These are phyloP conservation scores for Peterozyma xylosa DNA, from an alignment of 805 yeast genomes.

Conservation along the genomic window DNA sequence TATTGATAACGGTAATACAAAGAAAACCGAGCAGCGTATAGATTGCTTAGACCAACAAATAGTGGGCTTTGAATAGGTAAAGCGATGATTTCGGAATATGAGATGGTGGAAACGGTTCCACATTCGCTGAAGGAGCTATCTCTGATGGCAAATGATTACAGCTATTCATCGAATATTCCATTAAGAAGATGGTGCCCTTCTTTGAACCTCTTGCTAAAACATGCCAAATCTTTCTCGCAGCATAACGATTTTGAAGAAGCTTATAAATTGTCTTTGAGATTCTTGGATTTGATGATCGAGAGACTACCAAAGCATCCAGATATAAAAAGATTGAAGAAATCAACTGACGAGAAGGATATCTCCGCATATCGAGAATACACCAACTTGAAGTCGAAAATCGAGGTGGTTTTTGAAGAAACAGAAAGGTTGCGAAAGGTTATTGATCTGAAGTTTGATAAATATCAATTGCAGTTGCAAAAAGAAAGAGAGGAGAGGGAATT, in stretches of 20 bases:
- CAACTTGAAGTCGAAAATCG: constrained; percentile 14
- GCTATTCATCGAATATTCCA: constrained; percentile 42
- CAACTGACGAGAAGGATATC: constrained; percentile 16
- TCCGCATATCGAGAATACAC: constrained; percentile 18
- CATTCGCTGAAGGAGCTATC: constrained; percentile 25
- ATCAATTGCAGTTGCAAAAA: constrained; percentile 11
- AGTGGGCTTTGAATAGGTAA: no score
- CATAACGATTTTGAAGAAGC: constrained; percentile 41
- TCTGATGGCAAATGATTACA: constrained; percentile 44
- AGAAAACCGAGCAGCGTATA: no score
- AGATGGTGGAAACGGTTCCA: not conserved
- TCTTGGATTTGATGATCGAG: constrained; percentile 48
- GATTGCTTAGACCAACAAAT: no score
- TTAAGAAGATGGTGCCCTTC: constrained; percentile 49
- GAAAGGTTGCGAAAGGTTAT: constrained; percentile 18
- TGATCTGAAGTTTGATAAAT: constrained; percentile 18
- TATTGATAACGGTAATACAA: no score
- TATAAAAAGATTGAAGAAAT: constrained; percentile 19
- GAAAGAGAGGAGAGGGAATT: constrained; percentile 9
- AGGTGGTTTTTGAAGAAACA: constrained; percentile 22
- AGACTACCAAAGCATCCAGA: constrained; percentile 39
- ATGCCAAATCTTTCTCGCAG: constrained; percentile 35
- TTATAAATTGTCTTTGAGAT: constrained; percentile 48
- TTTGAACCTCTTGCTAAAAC: constrained; percentile 37
- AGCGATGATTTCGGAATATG: no score